A percentile compares a stretch with the other conserved stretches of the same genome.
Conservation (phyloP, 2,329 filamentous ascomycete genomes). For the Biscogniauxia mediterranea region DNA sequence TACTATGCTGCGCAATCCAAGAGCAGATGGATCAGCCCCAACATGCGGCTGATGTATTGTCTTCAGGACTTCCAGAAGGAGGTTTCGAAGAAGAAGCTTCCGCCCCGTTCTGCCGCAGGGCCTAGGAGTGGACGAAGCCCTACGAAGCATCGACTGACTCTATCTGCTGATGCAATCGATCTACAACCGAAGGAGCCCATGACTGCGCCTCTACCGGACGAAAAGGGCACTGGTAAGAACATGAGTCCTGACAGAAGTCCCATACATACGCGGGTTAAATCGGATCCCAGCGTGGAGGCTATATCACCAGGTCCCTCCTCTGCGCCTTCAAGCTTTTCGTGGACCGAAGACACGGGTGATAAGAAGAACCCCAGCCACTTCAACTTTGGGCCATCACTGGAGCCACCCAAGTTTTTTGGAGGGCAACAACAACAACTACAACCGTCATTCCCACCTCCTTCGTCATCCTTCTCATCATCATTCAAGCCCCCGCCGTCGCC, state of each 20-base stretch:
- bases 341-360: slow-evolving; percentile 50
- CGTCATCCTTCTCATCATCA: slow-evolving; percentile 31
- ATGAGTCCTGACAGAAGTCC: slow-evolving; percentile 43
- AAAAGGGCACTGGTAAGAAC: slow-evolving; percentile 45
- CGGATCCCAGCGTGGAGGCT: slow-evolving; percentile 48
- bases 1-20: slow-evolving; percentile 78
- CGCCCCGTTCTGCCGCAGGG: slow-evolving; percentile 46
- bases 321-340: slow-evolving; percentile 62
- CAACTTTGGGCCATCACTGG: slow-evolving; percentile 34
- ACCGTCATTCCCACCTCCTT: slow-evolving; percentile 23
- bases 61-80: slow-evolving; percentile 77
- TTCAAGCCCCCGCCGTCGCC: slow-evolving; percentile 35
- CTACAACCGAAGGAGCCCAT: slow-evolving; percentile 53
- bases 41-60: slow-evolving; percentile 91
- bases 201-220: slow-evolving; percentile 59
- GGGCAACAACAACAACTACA: slow-evolving; percentile 11
- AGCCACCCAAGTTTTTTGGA: slow-evolving; percentile 38
- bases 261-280: slow-evolving; percentile 50
- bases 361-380: slow-evolving; percentile 42
- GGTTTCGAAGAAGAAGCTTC: slow-evolving; percentile 49
- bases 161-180: slow-evolving; percentile 59
- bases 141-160: slow-evolving; percentile 58
- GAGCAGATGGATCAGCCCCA: slow-evolving; percentile 85
- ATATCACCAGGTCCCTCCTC: slow-evolving; percentile 65
- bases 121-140: slow-evolving; percentile 52